phyloP scores from a whole-genome alignment of 2,329 filamentous ascomycete genomes.

The Claviceps sp. region DNA sequence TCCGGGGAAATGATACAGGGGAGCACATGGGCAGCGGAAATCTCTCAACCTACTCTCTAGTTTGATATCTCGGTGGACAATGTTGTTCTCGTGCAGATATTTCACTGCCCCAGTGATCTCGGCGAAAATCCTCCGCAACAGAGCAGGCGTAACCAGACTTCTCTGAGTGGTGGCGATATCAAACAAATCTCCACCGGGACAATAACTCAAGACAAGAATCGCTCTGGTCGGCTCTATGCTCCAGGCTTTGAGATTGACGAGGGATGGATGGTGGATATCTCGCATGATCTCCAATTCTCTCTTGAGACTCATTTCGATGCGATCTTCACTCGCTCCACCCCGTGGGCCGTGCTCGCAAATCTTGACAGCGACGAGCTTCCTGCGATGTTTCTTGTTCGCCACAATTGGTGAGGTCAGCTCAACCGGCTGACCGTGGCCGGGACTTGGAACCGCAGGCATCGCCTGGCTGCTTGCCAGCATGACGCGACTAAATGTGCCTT shows the following conservation, averaged over 20 bases:
- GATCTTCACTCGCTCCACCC: slow-evolving; percentile 83
- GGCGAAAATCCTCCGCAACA: slow-evolving; percentile 77
- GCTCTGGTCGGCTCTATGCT: slow-evolving; percentile 72
- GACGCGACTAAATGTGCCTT: slow-evolving; percentile 92
- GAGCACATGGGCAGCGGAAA: neutral
- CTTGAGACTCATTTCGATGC: slow-evolving; percentile 86
- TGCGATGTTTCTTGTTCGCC: slow-evolving; percentile 38
- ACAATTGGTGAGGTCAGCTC: slow-evolving; percentile 19
- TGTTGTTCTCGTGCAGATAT: slow-evolving; percentile 73
- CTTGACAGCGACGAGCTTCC: slow-evolving; percentile 84
- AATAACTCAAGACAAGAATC: slow-evolving; percentile 79
- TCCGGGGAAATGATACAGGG: neutral
- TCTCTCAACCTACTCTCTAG: slow-evolving; percentile 59
- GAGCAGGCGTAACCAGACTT: slow-evolving; percentile 49
- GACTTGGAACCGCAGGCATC: slow-evolving; percentile 29
- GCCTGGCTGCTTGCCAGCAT: slow-evolving; percentile 77
- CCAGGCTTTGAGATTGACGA: slow-evolving; percentile 87
- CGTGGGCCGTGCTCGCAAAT: slow-evolving; percentile 90
- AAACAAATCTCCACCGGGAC: slow-evolving; percentile 87
- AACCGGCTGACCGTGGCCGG: slow-evolving; percentile 11
- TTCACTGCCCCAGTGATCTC: slow-evolving; percentile 75
- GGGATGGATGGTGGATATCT: slow-evolving; percentile 72
- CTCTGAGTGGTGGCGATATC: slow-evolving; percentile 70
- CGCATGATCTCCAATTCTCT: slow-evolving; percentile 91
- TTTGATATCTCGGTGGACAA: slow-evolving; percentile 96